Percentiles rank a stretch among this genome's conserved stretches.
Evolutionary conservation across 2,329 filamentous ascomycete species (phyloP).

Genomic region (Botryotinia narcissicola): DNA sequence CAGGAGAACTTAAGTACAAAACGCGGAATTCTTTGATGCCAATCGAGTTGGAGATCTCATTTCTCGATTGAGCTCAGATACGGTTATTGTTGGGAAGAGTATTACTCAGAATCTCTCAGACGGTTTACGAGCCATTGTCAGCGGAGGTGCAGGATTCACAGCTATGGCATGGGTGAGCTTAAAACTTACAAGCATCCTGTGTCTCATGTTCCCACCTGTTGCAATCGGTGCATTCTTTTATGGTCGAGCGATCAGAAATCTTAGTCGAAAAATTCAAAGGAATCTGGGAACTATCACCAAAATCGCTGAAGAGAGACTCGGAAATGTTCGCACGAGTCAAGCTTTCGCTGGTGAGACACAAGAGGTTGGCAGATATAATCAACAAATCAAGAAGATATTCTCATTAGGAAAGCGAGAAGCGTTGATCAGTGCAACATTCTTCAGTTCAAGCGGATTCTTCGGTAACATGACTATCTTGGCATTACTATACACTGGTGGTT

Average conservation of each 20-base stretch:
- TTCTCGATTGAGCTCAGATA: constrained; percentile 91
- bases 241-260: constrained; percentile 79
- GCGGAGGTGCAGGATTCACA: constrained; percentile 81
- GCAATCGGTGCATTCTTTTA: constrained; percentile 90
- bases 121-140: constrained; percentile 86
- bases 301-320: constrained; percentile 95
- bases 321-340: constrained; percentile 94
- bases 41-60: constrained; percentile 96
- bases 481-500: constrained; percentile 84
- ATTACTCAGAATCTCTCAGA: constrained; percentile 98
- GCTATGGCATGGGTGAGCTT: constrained; percentile 97
- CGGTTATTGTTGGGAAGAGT: constrained; percentile 96
- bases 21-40: constrained; percentile 98
- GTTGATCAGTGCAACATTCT: constrained; percentile 86
- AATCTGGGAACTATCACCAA: constrained; percentile 91
- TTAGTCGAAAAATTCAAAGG: constrained; percentile 91
- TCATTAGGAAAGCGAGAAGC: constrained; percentile 83
- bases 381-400: constrained; percentile 89
- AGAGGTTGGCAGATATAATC: constrained; percentile 88
- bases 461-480: constrained; percentile 96
- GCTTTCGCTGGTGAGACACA: constrained; percentile 92
- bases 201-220: constrained; percentile 85
- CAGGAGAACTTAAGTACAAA: constrained; percentile 89
- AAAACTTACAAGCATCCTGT: constrained; percentile 82
- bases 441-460: constrained; percentile 79